Percentiles rank a stretch among this genome's conserved stretches.
Evolutionary conservation across 257 asterid species (phyloP).

Genomic region (Ballota nigra): DNA sequence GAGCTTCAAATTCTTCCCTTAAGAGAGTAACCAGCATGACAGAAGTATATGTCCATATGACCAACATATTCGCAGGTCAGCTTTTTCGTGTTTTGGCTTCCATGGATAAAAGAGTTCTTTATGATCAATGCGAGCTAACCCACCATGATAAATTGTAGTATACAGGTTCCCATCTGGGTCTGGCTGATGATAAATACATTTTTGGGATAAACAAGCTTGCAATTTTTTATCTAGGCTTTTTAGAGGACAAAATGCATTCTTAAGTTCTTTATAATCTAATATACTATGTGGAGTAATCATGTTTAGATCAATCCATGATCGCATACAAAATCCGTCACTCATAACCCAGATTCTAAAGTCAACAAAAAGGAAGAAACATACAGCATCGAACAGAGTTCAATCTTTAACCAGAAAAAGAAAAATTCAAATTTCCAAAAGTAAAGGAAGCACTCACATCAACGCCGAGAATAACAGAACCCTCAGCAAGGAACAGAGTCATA

Average conservation of each 20-base stretch:
- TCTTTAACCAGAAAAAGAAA: slow-evolving; percentile 12
- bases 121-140: not conserved
- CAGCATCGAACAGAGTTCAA: slow-evolving; percentile 2
- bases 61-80: not conserved
- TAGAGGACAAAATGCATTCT: slow-evolving; percentile 5
- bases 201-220: not conserved
- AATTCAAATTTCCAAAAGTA: not conserved
- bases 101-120: not conserved
- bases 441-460: slow-evolving; percentile 51
- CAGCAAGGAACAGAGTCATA: slow-evolving; percentile 80
- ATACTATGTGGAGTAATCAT: not conserved
- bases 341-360: not conserved
- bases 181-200: not conserved
- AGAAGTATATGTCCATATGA: not conserved
- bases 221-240: not conserved
- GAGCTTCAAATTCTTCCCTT: not conserved
- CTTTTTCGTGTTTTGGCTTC: not conserved
- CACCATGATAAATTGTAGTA: not conserved
- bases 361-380: not conserved
- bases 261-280: not conserved
- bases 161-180: not conserved
- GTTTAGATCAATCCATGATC: slow-evolving; percentile 2
- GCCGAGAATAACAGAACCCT: slow-evolving; percentile 74
- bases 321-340: not conserved
- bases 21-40: not conserved